A percentile compares a stretch with the other conserved stretches of the same genome.
phyloP scores from a whole-genome alignment of 106 monocot genomes.

The Cymbidium sinense region DNA sequence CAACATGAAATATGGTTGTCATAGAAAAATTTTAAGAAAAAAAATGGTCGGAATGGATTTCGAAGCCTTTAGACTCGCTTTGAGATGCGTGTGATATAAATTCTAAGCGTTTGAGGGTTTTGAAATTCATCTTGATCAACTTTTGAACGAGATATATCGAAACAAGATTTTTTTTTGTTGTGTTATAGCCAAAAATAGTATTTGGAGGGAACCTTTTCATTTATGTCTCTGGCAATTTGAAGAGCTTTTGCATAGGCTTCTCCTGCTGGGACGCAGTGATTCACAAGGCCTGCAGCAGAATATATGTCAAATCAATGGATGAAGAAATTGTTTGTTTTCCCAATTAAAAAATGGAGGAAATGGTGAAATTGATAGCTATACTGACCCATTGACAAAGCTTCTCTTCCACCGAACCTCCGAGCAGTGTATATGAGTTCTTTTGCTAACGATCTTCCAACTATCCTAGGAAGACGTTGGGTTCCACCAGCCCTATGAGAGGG shows the following conservation, averaged over 20 bases:
- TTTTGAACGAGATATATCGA: too few species aligned
- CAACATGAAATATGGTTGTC: neutral
- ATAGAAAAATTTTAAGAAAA: too few species aligned
- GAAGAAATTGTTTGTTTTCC: neutral
- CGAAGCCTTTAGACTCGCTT: too few species aligned
- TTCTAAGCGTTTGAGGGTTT: too few species aligned
- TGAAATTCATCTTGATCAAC: too few species aligned
- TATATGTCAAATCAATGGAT: neutral
- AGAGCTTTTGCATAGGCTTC: conserved; percentile 82
- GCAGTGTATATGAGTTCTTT: conserved; percentile 94
- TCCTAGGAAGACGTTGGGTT: conserved; percentile 83
- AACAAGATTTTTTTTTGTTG: too few species aligned
- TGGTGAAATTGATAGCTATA: neutral
- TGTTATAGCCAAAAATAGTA: neutral
- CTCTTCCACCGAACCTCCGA: conserved; percentile 48
- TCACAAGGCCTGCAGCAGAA: conserved; percentile 66
- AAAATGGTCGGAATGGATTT: too few species aligned
- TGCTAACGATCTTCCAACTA: conserved; percentile 64
- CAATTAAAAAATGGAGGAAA: neutral
- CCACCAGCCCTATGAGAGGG: conserved; percentile 70
- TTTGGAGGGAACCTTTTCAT: conserved; percentile 90
- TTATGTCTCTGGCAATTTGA: conserved; percentile 78
- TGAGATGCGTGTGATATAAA: too few species aligned
- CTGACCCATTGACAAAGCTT: conserved; percentile 72
- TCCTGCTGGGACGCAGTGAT: conserved; percentile 84